Conservation (phyloP, 2,329 filamentous ascomycete genomes). For the Alternaria triticimaculans region DNA sequence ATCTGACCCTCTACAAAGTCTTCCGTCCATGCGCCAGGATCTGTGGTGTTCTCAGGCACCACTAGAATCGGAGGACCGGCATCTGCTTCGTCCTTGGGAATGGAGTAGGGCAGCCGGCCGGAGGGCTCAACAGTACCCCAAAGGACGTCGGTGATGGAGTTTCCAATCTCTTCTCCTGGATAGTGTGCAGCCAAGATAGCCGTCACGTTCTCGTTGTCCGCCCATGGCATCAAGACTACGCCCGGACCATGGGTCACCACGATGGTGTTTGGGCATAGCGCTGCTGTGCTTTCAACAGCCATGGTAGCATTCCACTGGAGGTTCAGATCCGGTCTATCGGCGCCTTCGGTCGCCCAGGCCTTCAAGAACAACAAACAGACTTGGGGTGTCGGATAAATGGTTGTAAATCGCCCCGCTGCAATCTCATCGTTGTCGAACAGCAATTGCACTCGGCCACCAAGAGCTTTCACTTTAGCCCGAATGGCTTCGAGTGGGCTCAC, state of each 20-base stretch:
- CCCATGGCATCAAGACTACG: slow-evolving; percentile 50
- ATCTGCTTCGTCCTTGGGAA: slow-evolving; percentile 73
- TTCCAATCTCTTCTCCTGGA: slow-evolving; percentile 50
- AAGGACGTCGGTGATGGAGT: slow-evolving; percentile 56
- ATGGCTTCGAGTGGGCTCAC: slow-evolving; percentile 53
- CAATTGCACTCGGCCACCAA: slow-evolving; percentile 55
- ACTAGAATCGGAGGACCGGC: slow-evolving; percentile 57
- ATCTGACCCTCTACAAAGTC: slow-evolving; percentile 61
- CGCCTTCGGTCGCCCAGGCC: slow-evolving; percentile 56
- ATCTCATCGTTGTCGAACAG: slow-evolving; percentile 50
- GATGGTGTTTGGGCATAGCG: slow-evolving; percentile 57
- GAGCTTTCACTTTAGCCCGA: slow-evolving; percentile 31
- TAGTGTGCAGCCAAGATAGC: slow-evolving; percentile 51
- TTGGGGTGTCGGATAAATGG: slow-evolving; percentile 45
- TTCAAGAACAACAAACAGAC: slow-evolving; percentile 65
- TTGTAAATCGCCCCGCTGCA: slow-evolving; percentile 29
- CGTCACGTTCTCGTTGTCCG: slow-evolving; percentile 49
- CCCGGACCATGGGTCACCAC: slow-evolving; percentile 55
- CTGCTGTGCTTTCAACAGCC: slow-evolving; percentile 53
- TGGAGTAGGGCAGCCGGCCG: slow-evolving; percentile 84
- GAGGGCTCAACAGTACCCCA: slow-evolving; percentile 79
- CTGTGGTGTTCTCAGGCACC: slow-evolving; percentile 33
- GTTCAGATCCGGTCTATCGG: slow-evolving; percentile 49
- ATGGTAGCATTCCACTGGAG: slow-evolving; percentile 51
- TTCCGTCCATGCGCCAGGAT: slow-evolving; percentile 53